Evolutionary conservation across 2,329 filamentous ascomycete species (phyloP).

Genomic region (Colletotrichum endophyticum): DNA sequence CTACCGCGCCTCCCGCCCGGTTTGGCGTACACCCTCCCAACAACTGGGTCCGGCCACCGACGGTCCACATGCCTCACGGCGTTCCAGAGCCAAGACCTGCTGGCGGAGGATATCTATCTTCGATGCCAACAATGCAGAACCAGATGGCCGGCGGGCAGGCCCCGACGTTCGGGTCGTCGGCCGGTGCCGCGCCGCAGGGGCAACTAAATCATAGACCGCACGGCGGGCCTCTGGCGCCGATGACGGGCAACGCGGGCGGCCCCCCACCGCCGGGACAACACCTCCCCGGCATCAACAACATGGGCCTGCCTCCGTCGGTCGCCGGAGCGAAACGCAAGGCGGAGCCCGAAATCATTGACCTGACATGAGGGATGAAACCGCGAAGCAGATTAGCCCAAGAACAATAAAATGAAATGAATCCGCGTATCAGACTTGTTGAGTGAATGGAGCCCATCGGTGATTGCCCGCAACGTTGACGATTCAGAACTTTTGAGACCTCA

Average conservation of each 20-base stretch:
- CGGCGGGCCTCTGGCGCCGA: background rate
- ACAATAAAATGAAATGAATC: background rate
- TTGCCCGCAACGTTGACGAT: background rate
- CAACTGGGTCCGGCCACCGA: background rate
- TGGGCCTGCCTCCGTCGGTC: background rate
- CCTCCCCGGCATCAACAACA: background rate
- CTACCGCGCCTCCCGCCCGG: background rate
- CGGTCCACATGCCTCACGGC: background rate
- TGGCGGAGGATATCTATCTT: background rate
- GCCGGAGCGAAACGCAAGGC: conserved; percentile 1
- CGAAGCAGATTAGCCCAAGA: background rate
- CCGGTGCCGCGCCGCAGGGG: background rate
- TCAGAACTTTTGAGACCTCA: background rate
- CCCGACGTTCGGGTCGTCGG: background rate
- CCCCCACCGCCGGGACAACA: background rate
- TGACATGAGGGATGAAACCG: background rate
- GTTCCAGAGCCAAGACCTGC: background rate
- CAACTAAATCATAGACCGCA: background rate
- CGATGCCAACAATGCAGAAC: background rate
- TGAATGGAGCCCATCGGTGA: background rate
- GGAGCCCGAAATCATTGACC: conserved; percentile 4
- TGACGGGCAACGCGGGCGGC: background rate
- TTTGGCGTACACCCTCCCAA: background rate
- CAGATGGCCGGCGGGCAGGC: background rate
- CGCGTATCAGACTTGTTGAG: background rate